These are phyloP conservation scores for Cryptosporidium xiaoi DNA, from an alignment of 169 alveolate species.

Conservation along the genomic window DNA sequence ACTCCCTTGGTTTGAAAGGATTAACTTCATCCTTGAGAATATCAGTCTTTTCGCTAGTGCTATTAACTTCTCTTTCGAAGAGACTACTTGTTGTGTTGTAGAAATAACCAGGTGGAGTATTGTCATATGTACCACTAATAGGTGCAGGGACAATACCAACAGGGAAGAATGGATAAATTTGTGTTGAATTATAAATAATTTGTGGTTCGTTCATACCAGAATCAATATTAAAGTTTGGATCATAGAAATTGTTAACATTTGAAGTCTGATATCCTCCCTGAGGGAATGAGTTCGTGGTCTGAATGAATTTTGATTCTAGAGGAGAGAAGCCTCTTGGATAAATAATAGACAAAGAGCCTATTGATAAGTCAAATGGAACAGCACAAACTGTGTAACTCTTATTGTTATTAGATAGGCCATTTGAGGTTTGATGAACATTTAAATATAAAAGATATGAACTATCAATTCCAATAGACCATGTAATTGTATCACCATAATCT, in stretches of 20 bases:
- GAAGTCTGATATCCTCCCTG: constrained; percentile 41
- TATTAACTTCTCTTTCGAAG: constrained; percentile 38
- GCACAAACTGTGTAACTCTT: constrained; percentile 45
- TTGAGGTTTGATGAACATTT: constrained; percentile 4
- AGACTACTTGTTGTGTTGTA: constrained; percentile 52
- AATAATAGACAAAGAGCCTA: neutral
- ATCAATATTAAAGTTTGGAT: constrained; percentile 5
- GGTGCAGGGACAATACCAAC: constrained; percentile 56
- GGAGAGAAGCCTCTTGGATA: constrained; percentile 71
- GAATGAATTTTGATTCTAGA: constrained; percentile 6
- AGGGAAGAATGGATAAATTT: constrained; percentile 43
- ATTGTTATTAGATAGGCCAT: neutral
- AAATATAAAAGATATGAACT: constrained; percentile 8
- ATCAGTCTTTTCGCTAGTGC: neutral
- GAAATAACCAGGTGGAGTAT: constrained; percentile 45
- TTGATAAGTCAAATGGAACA: neutral
- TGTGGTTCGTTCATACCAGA: constrained; percentile 24
- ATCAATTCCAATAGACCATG: constrained; percentile 59
- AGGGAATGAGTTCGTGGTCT: constrained; percentile 8
- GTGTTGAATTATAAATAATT: neutral
- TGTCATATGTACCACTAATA: constrained; percentile 1
- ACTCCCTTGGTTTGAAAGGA: constrained; percentile 56
- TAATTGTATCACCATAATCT: constrained; percentile 14
- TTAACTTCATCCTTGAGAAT: constrained; percentile 15
- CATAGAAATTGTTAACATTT: neutral